These are phyloP conservation scores for Xylaria arbuscula DNA, from an alignment of 2,329 filamentous ascomycete genomes.

Conservation along the genomic window DNA sequence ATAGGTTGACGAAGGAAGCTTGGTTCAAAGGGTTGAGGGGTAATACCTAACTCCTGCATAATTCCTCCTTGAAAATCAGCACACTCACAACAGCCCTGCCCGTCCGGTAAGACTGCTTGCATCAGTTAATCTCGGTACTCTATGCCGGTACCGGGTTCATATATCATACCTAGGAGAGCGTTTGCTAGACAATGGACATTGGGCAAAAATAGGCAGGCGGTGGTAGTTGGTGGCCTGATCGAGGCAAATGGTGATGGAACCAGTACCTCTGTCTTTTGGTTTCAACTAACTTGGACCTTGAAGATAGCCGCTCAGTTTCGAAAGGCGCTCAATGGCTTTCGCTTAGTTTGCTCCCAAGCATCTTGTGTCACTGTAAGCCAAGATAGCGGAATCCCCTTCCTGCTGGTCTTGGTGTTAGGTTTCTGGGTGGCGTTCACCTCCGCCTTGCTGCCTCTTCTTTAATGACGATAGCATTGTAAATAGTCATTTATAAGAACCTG, in stretches of 20 bases:
- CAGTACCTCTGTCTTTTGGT: not conserved
- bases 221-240: conserved; percentile 2
- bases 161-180: not conserved
- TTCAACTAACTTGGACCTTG: not conserved
- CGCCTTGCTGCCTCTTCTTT: not conserved
- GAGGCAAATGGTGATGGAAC: not conserved
- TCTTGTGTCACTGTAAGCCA: conserved; percentile 9
- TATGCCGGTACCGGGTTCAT: conserved; percentile 6
- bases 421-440: not conserved
- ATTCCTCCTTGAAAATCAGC: not conserved
- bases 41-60: conserved; percentile 5
- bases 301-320: conserved; percentile 3
- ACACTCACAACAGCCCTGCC: conserved; percentile 2
- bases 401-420: not conserved
- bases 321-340: conserved; percentile 8
- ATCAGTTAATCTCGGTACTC: conserved; percentile 15
- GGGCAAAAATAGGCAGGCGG: not conserved
- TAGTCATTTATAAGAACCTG: not conserved
- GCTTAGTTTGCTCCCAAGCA: conserved; percentile 10
- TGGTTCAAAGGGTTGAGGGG: not conserved
- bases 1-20: not conserved
- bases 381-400: not conserved
- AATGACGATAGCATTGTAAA: not conserved
- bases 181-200: not conserved
- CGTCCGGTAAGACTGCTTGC: not conserved